phyloP scores from a whole-genome alignment of 352 stramenopile genomes.

The Phytophthora palmivora region DNA sequence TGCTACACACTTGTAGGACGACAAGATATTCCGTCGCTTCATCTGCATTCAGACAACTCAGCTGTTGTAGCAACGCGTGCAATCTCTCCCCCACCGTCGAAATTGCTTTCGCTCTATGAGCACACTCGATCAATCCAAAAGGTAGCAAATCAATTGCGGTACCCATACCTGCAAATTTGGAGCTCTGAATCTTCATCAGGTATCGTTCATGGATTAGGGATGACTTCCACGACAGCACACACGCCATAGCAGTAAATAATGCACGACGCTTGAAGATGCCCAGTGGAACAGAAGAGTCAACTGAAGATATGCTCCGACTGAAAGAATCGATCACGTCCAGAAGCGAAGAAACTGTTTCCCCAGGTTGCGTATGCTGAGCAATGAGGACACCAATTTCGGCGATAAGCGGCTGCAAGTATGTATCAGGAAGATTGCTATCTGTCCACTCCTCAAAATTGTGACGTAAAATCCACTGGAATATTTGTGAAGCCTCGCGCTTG shows the following conservation, averaged over 20 bases:
- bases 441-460: conserved; percentile 47
- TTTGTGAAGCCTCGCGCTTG: conserved; percentile 36
- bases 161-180: neutral
- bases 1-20: conserved; percentile 24
- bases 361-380: conserved; percentile 25
- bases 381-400: conserved; percentile 30
- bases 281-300: conserved; percentile 14
- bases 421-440: conserved; percentile 9
- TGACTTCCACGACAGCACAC: conserved; percentile 33
- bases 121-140: conserved; percentile 34
- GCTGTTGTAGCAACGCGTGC: conserved; percentile 19
- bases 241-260: conserved; percentile 33
- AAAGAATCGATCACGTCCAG: conserved; percentile 45
- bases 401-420: conserved; percentile 29
- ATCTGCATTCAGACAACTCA: conserved; percentile 1
- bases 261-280: conserved; percentile 25
- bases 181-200: conserved; percentile 7
- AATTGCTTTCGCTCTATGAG: conserved; percentile 20
- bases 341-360: conserved; percentile 38
- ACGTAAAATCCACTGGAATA: conserved; percentile 44
- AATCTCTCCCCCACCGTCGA: conserved; percentile 34
- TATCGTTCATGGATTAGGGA: conserved; percentile 32
- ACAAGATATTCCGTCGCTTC: conserved; percentile 16
- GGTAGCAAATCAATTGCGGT: conserved; percentile 24
- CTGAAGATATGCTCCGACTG: conserved; percentile 20